These are phyloP conservation scores for Nicotiana benthamiana DNA, from an alignment of 257 asterid genomes.

Conservation along the genomic window DNA sequence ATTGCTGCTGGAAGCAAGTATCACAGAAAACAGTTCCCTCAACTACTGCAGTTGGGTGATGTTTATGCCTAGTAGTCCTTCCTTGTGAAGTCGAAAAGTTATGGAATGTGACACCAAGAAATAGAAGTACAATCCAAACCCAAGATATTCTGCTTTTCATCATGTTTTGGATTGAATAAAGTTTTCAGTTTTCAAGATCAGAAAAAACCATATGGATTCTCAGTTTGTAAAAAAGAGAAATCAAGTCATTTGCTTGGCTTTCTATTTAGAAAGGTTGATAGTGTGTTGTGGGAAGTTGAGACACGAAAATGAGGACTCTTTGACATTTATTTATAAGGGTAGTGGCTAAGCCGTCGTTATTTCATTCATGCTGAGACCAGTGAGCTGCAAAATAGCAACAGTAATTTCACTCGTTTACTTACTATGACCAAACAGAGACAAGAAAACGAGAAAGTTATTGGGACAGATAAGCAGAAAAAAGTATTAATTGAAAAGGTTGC, in stretches of 20 bases:
- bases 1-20: slow-evolving; percentile 14
- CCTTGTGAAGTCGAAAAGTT: slow-evolving; percentile 3
- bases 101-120: neutral
- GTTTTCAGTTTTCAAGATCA: neutral
- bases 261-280: neutral
- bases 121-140: slow-evolving; percentile 5
- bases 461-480: slow-evolving; percentile 4
- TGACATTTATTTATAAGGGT: slow-evolving; percentile 2
- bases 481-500: neutral
- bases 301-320: neutral
- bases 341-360: neutral
- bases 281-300: neutral
- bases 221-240: neutral
- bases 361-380: slow-evolving; percentile 8
- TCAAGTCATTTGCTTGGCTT: neutral
- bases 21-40: slow-evolving; percentile 7
- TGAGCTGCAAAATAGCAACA: slow-evolving; percentile 5
- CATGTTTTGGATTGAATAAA: neutral
- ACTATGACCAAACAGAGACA: neutral
- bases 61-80: neutral
- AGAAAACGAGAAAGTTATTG: slow-evolving; percentile 2
- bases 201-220: neutral
- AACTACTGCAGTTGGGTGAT: slow-evolving; percentile 4
- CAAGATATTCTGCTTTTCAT: slow-evolving; percentile 6
- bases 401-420: neutral